Evolutionary conservation across 164 flowering plant genomes (phyloP), one percentile per base, ranked within the genome.

Genomic region (Buxus sempervirens): DNA sequence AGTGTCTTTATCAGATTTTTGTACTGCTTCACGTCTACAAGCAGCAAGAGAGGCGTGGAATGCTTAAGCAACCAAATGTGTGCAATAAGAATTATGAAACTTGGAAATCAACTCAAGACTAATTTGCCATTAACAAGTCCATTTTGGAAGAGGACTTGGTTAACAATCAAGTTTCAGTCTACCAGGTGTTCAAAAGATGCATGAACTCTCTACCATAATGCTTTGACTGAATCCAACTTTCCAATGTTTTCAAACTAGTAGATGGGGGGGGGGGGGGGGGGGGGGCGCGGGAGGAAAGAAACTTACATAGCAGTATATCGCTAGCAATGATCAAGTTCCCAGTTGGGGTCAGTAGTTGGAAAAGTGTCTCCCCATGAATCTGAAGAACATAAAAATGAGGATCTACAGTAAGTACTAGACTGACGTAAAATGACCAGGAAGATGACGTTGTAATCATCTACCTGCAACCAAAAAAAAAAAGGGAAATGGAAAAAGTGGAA

Each of bases 301-400:
- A 61, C 96, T 88, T 84, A 92, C 98, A 92, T 66, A 95, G 64
- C 68, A 95, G 79, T 66, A 92, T 92, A 68, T 95, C 99, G 76
- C 96, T 92, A 20, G 99, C 99, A 73, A 92, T 82, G 60, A 95
- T 70, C 76, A 95, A 75, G 78, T 95, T n/a, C 97, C 98, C 98
- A 92, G 27, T 83, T 81, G 18, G 91, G 90, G 3, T 74, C 72
- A 41, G 80, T 20, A 28, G 48, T 70, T n/a, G 95, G 96, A 82
- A 95, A 92, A n/a, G 69, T 54, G 41, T 88, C 98, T n/a, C 97
- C 99, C 99, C 97, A 95, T n/a, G 97, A 79, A 88, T 95, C 99
- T 92, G 88, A 66, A 16, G 42, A 57, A 16, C 41, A 32, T 51
- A 10, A 49, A 51, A 16, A 1, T 19, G 19, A 56, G 65, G 9